These are phyloP conservation scores for Candida krabiensis DNA, from an alignment of 805 yeast genomes.

Conservation along the genomic window DNA sequence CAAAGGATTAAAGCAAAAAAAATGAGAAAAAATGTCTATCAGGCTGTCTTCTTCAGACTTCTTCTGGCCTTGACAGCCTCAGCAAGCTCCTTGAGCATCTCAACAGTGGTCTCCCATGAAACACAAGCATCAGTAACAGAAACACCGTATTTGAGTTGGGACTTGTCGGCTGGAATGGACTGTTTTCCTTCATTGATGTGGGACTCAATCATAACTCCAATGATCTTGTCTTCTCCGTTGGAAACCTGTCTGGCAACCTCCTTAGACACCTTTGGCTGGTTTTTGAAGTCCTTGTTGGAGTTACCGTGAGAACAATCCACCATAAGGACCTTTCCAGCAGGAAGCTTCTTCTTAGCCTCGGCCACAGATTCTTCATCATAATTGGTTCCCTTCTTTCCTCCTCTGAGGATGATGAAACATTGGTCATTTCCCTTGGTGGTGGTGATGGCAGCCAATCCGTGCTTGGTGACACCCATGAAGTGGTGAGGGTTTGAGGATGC, in stretches of 20 bases:
- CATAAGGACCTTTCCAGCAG: constrained; percentile 64
- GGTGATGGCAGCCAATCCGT: constrained; percentile 94
- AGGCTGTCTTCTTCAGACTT: constrained; percentile 24
- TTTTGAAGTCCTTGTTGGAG: constrained; percentile 88
- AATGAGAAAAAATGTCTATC: no score
- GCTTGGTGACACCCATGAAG: constrained; percentile 96
- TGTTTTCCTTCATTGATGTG: constrained; percentile 92
- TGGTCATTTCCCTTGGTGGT: constrained; percentile 94
- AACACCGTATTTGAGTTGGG: constrained; percentile 83
- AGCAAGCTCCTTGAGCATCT: constrained; percentile 75
- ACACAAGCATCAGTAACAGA: constrained; percentile 98
- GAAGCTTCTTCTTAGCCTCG: constrained; percentile 63
- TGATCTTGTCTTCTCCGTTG: constrained; percentile 74
- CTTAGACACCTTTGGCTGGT: constrained; percentile 91
- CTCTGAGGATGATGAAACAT: constrained; percentile 93
- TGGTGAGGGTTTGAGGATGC: constrained; percentile 93
- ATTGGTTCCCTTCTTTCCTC: constrained; percentile 93
- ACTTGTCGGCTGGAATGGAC: constrained; percentile 61
- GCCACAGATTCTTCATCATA: constrained; percentile 79
- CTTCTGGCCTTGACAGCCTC: constrained; percentile 84
- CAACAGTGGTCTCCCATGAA: constrained; percentile 83
- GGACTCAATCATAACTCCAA: constrained; percentile 96
- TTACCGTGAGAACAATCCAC: constrained; percentile 98
- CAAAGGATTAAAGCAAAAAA: no score
- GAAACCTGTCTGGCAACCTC: constrained; percentile 81